Percentiles rank a stretch among this genome's conserved stretches.
Conservation (phyloP, 2,329 filamentous ascomycete genomes). For the Lasiodiplodia sp. region DNA sequence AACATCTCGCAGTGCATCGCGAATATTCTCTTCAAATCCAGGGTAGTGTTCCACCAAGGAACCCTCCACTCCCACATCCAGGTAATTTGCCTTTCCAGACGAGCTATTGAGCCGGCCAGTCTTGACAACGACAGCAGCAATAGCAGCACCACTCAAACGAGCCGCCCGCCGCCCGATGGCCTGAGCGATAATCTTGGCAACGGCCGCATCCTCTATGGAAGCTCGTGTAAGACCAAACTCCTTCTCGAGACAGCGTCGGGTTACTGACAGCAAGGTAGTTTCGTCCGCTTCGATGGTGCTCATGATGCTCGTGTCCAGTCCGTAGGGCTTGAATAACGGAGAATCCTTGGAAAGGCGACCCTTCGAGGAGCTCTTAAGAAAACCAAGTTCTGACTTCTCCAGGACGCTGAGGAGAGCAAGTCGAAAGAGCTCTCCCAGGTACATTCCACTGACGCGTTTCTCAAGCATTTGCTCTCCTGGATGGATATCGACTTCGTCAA, state of each 20-base stretch:
- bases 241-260: constrained; percentile 79
- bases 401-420: constrained; percentile 76
- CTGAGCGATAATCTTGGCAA: constrained; percentile 81
- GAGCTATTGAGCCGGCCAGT: constrained; percentile 69
- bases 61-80: constrained; percentile 94
- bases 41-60: constrained; percentile 96
- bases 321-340: constrained; percentile 80
- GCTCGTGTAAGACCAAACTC: constrained; percentile 78
- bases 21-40: constrained; percentile 85
- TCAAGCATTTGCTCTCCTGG: constrained; percentile 80
- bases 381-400: constrained; percentile 70
- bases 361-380: constrained; percentile 71
- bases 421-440: constrained; percentile 91
- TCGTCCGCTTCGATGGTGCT: constrained; percentile 85
- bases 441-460: constrained; percentile 98
- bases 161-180: constrained; percentile 90
- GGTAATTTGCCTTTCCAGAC: constrained; percentile 65
- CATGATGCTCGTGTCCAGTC: constrained; percentile 88
- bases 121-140: constrained; percentile 82
- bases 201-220: constrained; percentile 84
- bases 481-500: constrained; percentile 54
- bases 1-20: constrained; percentile 79
- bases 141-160: constrained; percentile 85
- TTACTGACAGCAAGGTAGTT: constrained; percentile 72
- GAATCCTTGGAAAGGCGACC: constrained; percentile 72